Evolutionary conservation across 805 yeast species (phyloP).

Genomic region (Candida nonsorbophila): DNA sequence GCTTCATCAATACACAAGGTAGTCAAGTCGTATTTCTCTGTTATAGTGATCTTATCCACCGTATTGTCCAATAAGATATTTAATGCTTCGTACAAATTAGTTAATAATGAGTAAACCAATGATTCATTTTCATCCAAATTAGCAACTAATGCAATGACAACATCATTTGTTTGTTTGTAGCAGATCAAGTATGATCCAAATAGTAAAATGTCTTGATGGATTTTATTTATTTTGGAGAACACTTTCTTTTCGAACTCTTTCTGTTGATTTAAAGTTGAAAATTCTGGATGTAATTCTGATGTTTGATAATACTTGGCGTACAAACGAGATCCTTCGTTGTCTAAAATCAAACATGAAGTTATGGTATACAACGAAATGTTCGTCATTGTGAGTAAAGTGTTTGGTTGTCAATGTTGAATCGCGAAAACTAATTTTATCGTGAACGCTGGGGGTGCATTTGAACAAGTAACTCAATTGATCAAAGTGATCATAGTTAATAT

Average conservation of each 20-base stretch:
- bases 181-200: constrained; percentile 76
- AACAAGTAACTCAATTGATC: too few relatives aligned
- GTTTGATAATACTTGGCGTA: constrained; percentile 80
- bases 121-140: constrained; percentile 81
- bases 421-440: too few relatives aligned
- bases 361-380: constrained; percentile 74
- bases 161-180: constrained; percentile 82
- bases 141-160: constrained; percentile 66
- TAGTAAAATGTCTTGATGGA: constrained; percentile 73
- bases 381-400: constrained; percentile 10
- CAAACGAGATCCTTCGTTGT: constrained; percentile 72
- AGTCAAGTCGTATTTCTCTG: constrained; percentile 82
- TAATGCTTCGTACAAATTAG: constrained; percentile 76
- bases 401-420: too few relatives aligned
- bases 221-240: constrained; percentile 72
- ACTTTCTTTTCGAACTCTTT: constrained; percentile 68
- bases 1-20: constrained; percentile 87
- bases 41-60: constrained; percentile 71
- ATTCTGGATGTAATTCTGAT: constrained; percentile 26
- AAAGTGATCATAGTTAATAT: too few relatives aligned
- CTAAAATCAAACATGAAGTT: constrained; percentile 75
- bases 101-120: constrained; percentile 66
- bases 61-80: constrained; percentile 66
- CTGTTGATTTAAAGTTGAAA: constrained; percentile 50
- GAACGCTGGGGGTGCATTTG: too few relatives aligned